A percentile compares a stretch with the other conserved stretches of the same genome.
phyloP scores from a whole-genome alignment of 129 eudicot species.

The Arctium lappa region DNA sequence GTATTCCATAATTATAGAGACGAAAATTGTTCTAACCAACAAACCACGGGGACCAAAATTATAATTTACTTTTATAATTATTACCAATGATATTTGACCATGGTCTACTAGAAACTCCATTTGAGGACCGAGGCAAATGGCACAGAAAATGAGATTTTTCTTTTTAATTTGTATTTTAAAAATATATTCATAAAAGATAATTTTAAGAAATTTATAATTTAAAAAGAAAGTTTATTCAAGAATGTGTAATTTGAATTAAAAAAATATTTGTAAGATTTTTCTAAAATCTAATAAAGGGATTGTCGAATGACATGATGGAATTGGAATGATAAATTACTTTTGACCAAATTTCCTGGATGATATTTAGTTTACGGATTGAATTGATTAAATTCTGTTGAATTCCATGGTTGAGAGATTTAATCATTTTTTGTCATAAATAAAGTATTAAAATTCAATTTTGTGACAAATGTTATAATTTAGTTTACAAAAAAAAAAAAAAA shows the following conservation, averaged over 20 bases:
- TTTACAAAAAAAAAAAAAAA: too few species aligned
- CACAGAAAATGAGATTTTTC: neutral
- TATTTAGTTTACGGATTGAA: too few species aligned
- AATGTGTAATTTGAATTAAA: neutral
- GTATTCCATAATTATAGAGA: neutral
- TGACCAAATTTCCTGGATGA: neutral
- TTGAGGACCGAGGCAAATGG: neutral
- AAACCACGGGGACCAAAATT: neutral
- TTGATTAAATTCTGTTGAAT: too few species aligned
- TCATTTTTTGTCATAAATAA: too few species aligned
- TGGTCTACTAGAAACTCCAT: neutral
- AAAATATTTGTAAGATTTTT: neutral
- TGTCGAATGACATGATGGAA: neutral
- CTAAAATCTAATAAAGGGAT: too few species aligned
- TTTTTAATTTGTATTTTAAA: neutral
- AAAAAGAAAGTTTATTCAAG: neutral
- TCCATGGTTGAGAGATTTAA: neutral
- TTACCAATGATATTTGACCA: neutral
- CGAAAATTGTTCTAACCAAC: neutral
- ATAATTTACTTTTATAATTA: too few species aligned
- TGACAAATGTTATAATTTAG: too few species aligned
- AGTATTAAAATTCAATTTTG: too few species aligned
- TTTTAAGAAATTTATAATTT: too few species aligned
- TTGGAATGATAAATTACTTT: neutral
- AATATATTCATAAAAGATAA: too few species aligned